phyloP scores from a whole-genome alignment of 2,329 filamentous ascomycete genomes.

The Trichophyton mentagrophytes region DNA sequence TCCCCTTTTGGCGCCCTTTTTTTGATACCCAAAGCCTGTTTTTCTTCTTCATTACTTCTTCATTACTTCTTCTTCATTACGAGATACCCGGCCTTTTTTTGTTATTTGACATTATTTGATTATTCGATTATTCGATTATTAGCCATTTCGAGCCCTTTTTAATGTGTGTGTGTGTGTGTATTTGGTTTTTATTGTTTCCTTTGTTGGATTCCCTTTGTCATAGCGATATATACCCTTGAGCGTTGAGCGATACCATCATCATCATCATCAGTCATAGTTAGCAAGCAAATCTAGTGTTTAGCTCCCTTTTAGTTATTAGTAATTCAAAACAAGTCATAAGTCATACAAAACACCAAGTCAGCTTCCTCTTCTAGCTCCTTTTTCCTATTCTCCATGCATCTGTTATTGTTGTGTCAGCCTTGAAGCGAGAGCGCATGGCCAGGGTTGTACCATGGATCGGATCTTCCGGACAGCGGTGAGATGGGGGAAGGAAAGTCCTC shows the following conservation, averaged over 20 bases:
- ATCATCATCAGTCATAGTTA: background rate
- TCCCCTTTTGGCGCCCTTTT: background rate
- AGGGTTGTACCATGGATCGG: background rate
- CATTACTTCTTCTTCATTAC: background rate
- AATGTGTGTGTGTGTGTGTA: background rate
- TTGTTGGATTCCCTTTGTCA: background rate
- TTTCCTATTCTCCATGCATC: background rate
- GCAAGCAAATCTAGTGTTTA: background rate
- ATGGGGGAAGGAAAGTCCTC: background rate
- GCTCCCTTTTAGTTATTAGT: background rate
- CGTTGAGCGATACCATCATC: slow-evolving; percentile 1
- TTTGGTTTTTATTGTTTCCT: background rate
- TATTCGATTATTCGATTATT: no score
- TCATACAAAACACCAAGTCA: background rate
- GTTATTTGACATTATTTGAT: background rate
- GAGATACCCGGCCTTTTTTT: background rate
- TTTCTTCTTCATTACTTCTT: background rate
- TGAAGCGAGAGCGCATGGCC: background rate
- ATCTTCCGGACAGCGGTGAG: background rate
- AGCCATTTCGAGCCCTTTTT: no score
- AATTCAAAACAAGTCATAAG: background rate
- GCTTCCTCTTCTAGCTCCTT: no score
- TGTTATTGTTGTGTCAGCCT: background rate
- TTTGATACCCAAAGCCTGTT: slow-evolving; percentile 1
- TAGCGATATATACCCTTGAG: background rate